Evolutionary conservation across 805 yeast genomes (phyloP), one percentile per base, ranked within the genome.

Genomic region (Schizosaccharomyces lindneri): DNA sequence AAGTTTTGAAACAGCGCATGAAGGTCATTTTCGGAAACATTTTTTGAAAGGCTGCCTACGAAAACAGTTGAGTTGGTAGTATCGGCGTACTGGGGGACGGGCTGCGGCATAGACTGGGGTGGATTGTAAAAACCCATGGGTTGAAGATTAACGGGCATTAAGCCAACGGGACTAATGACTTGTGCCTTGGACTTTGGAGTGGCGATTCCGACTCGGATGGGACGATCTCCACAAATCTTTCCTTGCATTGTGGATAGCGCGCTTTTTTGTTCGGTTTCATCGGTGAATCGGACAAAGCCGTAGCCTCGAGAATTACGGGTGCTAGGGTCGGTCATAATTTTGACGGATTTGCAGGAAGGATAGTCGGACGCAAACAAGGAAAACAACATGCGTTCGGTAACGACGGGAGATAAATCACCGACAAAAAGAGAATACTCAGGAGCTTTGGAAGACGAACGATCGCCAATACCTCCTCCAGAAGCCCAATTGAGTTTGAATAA

Each of bases 161-260:
- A 64, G 41, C 70, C 69, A 36, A 64, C 61, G 21, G 57, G 60
- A 29, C 65, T 66, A 2, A 29, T n/a, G n/a, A 39, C 39, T 59
- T 66, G 68, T 21, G 66, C 64, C 66, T 73, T 73, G 66, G 72
- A 73, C 65, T 78, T 78, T 62, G 79, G 80, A 31, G 81, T 78
- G 51, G 87, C 85, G 4, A 84, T 79, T 13, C 86, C 81, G 39
- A 88, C 85, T 64, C 93, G 75, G 61, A 88, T 83, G 5, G 94
- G 84, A 65, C 89, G 76, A 19, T 85, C 84, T 62, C 84, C 82
- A 57, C 87, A 71, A 48, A 80, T 73, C 21, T 76, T 76, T 3
- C 95, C 95, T 71, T 85, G 89, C 95, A 87, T 85, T 68, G 85
- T 94, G 27, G 76, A 68, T 51, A 87, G 70, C 0, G 95, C 87